Conservation (phyloP, 2,329 filamentous ascomycete species). For the Aspergillus quadricinctus region DNA sequence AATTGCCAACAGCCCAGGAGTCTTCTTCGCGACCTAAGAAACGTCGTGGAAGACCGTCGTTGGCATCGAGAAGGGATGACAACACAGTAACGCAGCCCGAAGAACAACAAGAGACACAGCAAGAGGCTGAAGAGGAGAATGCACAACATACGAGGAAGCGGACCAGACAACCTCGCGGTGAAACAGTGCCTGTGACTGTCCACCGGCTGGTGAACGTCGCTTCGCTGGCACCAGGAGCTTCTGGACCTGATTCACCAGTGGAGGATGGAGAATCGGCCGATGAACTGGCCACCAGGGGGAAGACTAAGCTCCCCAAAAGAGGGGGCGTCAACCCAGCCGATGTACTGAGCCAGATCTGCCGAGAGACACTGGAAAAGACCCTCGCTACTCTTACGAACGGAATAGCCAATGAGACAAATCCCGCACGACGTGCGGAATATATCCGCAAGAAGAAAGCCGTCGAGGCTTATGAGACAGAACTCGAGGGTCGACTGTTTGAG, state of each 20-base stretch:
- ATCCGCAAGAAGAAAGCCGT: constrained; percentile 46
- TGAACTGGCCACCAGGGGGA: constrained; percentile 30
- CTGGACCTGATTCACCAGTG: constrained; percentile 17
- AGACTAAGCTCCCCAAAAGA: constrained; percentile 35
- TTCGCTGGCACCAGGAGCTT: constrained; percentile 22
- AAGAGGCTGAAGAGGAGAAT: constrained; percentile 9
- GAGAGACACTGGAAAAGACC: constrained; percentile 47
- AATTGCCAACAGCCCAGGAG: background rate
- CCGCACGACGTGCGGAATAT: constrained; percentile 36
- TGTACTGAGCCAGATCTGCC: constrained; percentile 48
- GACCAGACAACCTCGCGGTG: constrained; percentile 27
- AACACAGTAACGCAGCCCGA: constrained; percentile 6
- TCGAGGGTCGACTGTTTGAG: constrained; percentile 48
- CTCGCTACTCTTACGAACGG: constrained; percentile 39
- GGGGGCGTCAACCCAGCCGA: constrained; percentile 49
- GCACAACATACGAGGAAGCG: constrained; percentile 18
- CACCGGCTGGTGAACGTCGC: constrained; percentile 36
- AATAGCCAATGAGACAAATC: constrained; percentile 37
- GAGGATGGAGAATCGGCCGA: constrained; percentile 27
- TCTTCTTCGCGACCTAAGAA: constrained; percentile 9
- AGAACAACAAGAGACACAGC: constrained; percentile 5
- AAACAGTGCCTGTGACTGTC: constrained; percentile 39
- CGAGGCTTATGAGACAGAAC: constrained; percentile 44
- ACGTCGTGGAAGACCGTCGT: constrained; percentile 9
- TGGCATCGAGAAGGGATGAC: constrained; percentile 5